A percentile compares a stretch with the other conserved stretches of the same genome.
These are phyloP conservation scores for Allomyces macrogynus DNA, from an alignment of 192 early-diverging fungal genomes.

Conservation along the genomic window DNA sequence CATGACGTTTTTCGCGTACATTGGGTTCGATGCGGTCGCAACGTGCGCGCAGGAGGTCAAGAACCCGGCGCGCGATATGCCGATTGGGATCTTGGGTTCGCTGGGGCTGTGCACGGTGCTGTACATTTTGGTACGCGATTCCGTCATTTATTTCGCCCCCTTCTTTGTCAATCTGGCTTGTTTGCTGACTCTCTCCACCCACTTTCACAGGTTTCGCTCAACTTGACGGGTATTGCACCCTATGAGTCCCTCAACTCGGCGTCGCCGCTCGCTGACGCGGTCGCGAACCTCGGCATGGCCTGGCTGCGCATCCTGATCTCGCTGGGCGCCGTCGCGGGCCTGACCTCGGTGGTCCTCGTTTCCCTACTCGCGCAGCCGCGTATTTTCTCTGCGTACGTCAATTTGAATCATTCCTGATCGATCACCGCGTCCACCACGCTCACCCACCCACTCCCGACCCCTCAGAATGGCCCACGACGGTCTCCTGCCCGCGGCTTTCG, in stretches of 20 bases:
- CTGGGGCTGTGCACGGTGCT: slow-evolving; percentile 53
- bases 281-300: background rate
- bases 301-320: background rate
- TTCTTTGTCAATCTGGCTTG: no score
- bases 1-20: slow-evolving; percentile 57
- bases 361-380: slow-evolving; percentile 4
- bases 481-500: background rate
- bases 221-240: background rate
- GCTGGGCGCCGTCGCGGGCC: background rate
- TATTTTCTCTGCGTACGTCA: background rate
- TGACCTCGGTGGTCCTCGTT: background rate
- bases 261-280: background rate
- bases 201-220: background rate
- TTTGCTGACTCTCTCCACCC: no score
- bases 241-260: background rate
- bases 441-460: no score
- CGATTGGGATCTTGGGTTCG: slow-evolving; percentile 64
- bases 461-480: background rate
- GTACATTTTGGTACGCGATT: slow-evolving; percentile 36
- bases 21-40: slow-evolving; percentile 74
- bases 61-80: slow-evolving; percentile 58
- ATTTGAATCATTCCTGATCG: no score
- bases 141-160: no score
- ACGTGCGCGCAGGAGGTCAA: slow-evolving; percentile 67
- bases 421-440: no score